Evolutionary conservation across 257 asterid genomes (phyloP), one percentile per base, ranked within the genome.

Genomic region (Solanum piurae): DNA sequence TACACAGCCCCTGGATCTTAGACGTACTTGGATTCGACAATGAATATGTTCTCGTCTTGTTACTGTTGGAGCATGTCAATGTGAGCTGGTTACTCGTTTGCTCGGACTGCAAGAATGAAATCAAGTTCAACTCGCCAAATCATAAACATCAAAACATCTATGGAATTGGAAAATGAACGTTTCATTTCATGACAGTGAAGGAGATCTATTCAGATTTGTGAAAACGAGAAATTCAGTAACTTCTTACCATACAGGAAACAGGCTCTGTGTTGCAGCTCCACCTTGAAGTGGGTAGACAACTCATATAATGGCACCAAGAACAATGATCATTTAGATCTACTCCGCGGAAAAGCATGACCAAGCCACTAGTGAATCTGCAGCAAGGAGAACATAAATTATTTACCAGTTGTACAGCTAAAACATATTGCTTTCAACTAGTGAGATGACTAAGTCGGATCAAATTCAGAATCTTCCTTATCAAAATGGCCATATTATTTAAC

Each of bases 271-370:
- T 92, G 93, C 99, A 97, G 88, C 92, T 95, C 98, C 98, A 97
- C 90, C 90, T 89, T 3, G 95, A 92, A 37, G 98, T 95, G 12
- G 98, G 98, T 74, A 95, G 93, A 21, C 99, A 97, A 31, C 98
- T 97, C 87, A 97, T 92, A 88, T 97, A 95, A 89, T 97, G 98
- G 90, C 98, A 95, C 98, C 98, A 97, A 5, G 98, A 92, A 88
- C 98, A 97, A 80, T 91, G 95, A 40, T 94, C 97, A 60, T 97
- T 97, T 86, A 95, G 85, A 90, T 97, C 93, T 89, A 91, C 98
- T 14, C 98, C 99, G 3, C 94, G 98, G 58, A 97, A 93, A 88
- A 97, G 98, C 92, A 93, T 85, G 86, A 94, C 95, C 88, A 95
- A 68, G 82, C 96, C 96, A n/a, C 87, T 87, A 0, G 93, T 92